Conservation (phyloP, 2,329 filamentous ascomycete species). For the Microcyclospora pomicola region DNA sequence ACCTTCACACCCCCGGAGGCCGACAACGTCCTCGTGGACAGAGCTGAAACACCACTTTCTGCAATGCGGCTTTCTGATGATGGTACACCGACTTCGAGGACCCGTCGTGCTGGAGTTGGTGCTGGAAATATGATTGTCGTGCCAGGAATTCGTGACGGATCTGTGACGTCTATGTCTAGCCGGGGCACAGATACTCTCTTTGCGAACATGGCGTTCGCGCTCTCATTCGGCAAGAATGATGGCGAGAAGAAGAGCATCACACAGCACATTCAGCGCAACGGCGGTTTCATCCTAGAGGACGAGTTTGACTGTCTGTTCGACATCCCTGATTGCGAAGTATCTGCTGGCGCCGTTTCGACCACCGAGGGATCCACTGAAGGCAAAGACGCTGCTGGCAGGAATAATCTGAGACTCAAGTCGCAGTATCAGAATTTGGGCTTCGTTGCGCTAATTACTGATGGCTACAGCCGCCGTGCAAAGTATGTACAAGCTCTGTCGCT, state of each 20-base stretch:
- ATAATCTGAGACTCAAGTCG: slow-evolving; percentile 33
- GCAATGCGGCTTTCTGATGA: slow-evolving; percentile 23
- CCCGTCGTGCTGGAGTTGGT: slow-evolving; percentile 26
- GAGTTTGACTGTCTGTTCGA: slow-evolving; percentile 78
- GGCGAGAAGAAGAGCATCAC: slow-evolving; percentile 45
- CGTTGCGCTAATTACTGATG: slow-evolving; percentile 71
- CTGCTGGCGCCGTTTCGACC: slow-evolving; percentile 10
- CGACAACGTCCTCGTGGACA: background rate
- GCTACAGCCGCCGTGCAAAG: slow-evolving; percentile 74
- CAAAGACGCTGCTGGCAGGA: slow-evolving; percentile 6
- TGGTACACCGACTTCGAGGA: slow-evolving; percentile 36
- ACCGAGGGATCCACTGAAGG: slow-evolving; percentile 11
- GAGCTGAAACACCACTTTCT: slow-evolving; percentile 11
- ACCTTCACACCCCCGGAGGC: slow-evolving; percentile 17
- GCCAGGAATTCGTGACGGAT: slow-evolving; percentile 15
- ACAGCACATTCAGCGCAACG: slow-evolving; percentile 52
- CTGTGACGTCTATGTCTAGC: slow-evolving; percentile 8
- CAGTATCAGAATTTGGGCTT: slow-evolving; percentile 51
- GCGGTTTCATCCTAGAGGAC: slow-evolving; percentile 55
- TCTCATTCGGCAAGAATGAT: slow-evolving; percentile 53
- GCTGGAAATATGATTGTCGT: slow-evolving; percentile 4
- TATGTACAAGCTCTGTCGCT: slow-evolving; percentile 91
- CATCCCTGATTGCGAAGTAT: slow-evolving; percentile 18
- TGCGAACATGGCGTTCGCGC: slow-evolving; percentile 70
- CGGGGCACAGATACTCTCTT: slow-evolving; percentile 40